Evolutionary conservation across 2,329 filamentous ascomycete genomes (phyloP), one percentile per base, ranked within the genome.

Genomic region (Fusarium ramigenum): DNA sequence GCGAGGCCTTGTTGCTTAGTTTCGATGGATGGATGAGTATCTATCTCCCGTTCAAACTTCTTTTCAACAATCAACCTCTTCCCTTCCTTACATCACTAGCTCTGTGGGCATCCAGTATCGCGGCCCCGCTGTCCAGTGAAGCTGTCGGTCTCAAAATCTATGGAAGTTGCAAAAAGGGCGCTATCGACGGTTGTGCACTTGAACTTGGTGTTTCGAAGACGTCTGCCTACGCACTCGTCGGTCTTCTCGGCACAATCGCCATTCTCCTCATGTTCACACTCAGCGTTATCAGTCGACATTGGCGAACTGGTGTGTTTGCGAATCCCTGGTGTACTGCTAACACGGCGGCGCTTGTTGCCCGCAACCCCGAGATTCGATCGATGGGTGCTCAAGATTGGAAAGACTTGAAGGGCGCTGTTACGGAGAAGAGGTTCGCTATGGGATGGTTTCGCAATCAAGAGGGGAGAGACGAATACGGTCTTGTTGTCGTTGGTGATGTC

Each of bases 1-100:
- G 75, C 0, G 80, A 86, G 37, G 85, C 85, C 0, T 74, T 87
- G 23, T 83, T 81, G 15, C 78, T 86, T 9, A 79, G 83, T 59
- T 86, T 85, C 42, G 70, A 75, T 14, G 83, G 84, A 0, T 69
- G 82, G 56, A 77, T 78, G 53, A 81, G 80, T 14, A 74, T 86
- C 12, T 39, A 81, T 1, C 75, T 78, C 1, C 83, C 84, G 0
- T 71, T 83, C n/a, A 67, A 75, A 36, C 78, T 80, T 1, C 70
- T 85, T 1, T 39, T 78, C 4, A 78, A 80, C 36, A 81, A 81
- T 3, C 80, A 84, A 4, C 77, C 81, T 2, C 70, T 86, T 5
- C 73, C 75, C 0, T 76, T 77, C 21, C 19, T 77, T 5, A 77
- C 75, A 0, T 52, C 69, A 9, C 47, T 77, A 0, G 57, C 62